These are phyloP conservation scores for Talaromyces amestolkiae DNA, from an alignment of 2,329 filamentous ascomycete species.

Conservation along the genomic window DNA sequence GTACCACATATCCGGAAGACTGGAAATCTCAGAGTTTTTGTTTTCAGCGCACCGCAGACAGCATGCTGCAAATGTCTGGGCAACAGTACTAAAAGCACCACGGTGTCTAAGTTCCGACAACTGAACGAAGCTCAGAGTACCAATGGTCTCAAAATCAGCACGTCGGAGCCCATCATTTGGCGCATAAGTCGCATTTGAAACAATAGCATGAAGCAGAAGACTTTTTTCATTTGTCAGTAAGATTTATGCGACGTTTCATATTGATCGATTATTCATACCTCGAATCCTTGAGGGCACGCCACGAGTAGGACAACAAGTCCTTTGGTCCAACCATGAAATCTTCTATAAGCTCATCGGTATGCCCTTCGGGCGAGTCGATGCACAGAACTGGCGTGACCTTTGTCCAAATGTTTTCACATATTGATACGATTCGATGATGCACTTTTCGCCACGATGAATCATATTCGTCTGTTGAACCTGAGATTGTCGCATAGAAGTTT, in stretches of 20 bases:
- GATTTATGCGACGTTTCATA: conserved; percentile 4
- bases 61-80: conserved; percentile 78
- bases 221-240: conserved; percentile 53
- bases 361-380: conserved; percentile 90
- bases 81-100: conserved; percentile 90
- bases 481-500: conserved; percentile 36
- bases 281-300: conserved; percentile 90
- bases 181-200: conserved; percentile 54
- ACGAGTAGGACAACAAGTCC: conserved; percentile 89
- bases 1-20: conserved; percentile 68
- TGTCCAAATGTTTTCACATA: conserved; percentile 71
- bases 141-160: conserved; percentile 63
- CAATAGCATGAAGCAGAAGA: conserved; percentile 65
- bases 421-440: conserved; percentile 53
- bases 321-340: conserved; percentile 77
- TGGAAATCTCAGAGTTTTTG: conserved; percentile 41
- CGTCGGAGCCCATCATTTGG: conserved; percentile 50
- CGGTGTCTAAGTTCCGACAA: conserved; percentile 80
- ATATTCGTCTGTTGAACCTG: conserved; percentile 22
- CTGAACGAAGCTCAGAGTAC: conserved; percentile 75
- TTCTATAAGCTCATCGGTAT: conserved; percentile 59
- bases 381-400: conserved; percentile 77
- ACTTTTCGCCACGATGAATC: conserved; percentile 31
- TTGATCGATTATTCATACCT: conserved; percentile 54
- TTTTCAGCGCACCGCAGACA: conserved; percentile 65